Base-by-base conservation (phyloP, 2,329 filamentous ascomycete species). In the Aspergillus ustus region DNA sequence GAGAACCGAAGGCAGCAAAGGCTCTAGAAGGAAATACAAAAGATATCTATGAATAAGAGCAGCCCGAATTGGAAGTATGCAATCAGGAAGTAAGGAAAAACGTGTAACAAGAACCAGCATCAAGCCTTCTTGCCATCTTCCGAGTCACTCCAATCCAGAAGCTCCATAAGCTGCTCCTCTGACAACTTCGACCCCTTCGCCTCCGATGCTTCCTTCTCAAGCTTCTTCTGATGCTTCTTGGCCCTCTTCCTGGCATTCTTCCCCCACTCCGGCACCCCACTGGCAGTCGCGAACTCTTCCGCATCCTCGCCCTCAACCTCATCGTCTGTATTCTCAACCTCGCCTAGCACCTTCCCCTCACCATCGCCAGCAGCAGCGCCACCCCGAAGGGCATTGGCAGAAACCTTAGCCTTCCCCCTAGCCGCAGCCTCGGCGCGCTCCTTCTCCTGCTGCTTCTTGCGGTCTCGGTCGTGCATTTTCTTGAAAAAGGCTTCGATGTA, bases 101-200 rank as follows among this genome's bases (percentile, higher is more conserved):
- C 19, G 4, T 25, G 19, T 5, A 13, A 17, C 19, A 43, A 13
- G n/a, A n/a, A n/a, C 4, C 5, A 29, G 31, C 40, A 52, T 64
- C 43, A 63, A 37, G 53, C 57, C 66, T 70, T 72, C 66, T 70
- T 71, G 51, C 68, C 72, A 37, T 57, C 66, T 57, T 73, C 72
- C 3, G 67, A 67, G 9, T 78, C 73, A 84, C 71, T 87, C 83
- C 68, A 76, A 63, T 85, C 82, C 74, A 93, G 75, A 69, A 89
- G 87, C 76, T 93, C 88, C 72, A 87, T 85, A 68, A 93, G 89
- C 74, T 93, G 89, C 78, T 90, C 89, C 74, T 92, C 89, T 63
- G 89, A 87, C 66, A 91, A 83, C 61, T 89, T 86, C 68, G 89
- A 17, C 7, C 31, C 45, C 86, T 83, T 66, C 78, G 76, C 78